Percentiles rank a stretch among this genome's conserved stretches.
Conservation (phyloP, 2,329 filamentous ascomycete genomes). For the Colletotrichum lupini region DNA sequence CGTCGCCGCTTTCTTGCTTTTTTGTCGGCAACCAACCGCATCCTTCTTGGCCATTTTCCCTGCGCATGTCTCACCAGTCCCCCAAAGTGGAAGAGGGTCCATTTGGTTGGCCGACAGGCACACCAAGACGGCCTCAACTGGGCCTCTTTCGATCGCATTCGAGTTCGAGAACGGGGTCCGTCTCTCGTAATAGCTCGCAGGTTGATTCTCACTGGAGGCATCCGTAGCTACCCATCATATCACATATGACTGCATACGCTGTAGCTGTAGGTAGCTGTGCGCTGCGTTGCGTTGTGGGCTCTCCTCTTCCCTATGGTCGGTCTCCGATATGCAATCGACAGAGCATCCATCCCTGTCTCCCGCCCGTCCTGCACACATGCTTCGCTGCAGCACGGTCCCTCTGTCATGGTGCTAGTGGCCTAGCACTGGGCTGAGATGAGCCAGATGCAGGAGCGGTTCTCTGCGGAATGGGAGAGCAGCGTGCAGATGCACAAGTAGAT, state of each 20-base stretch:
- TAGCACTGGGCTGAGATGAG: conserved; percentile 26
- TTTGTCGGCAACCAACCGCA: conserved; percentile 28
- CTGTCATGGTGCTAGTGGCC: conserved; percentile 24
- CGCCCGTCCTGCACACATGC: conserved; percentile 27
- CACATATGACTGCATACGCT: conserved; percentile 23
- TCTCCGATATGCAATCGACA: conserved; percentile 24
- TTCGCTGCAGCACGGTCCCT: conserved; percentile 19
- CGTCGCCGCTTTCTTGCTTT: conserved; percentile 29
- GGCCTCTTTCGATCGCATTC: conserved; percentile 32
- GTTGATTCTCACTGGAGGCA: conserved; percentile 9
- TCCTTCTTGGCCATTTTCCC: conserved; percentile 10
- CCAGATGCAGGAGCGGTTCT: conserved; percentile 10
- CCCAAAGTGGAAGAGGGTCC: conserved; percentile 15
- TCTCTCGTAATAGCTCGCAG: conserved; percentile 9
- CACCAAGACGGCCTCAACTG: background rate
- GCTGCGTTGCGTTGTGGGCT: background rate
- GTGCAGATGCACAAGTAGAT: conserved; percentile 30
- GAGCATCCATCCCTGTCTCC: conserved; percentile 28
- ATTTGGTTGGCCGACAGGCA: conserved; percentile 21
- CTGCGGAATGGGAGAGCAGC: conserved; percentile 14
- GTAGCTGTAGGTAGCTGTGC: background rate
- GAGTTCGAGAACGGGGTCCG: conserved; percentile 26
- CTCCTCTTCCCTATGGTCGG: background rate
- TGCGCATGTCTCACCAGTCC: conserved; percentile 31
- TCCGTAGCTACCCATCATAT: conserved; percentile 8